Conservation (phyloP, 2,329 filamentous ascomycete species). For the Aaosphaeria pasadenensis region DNA sequence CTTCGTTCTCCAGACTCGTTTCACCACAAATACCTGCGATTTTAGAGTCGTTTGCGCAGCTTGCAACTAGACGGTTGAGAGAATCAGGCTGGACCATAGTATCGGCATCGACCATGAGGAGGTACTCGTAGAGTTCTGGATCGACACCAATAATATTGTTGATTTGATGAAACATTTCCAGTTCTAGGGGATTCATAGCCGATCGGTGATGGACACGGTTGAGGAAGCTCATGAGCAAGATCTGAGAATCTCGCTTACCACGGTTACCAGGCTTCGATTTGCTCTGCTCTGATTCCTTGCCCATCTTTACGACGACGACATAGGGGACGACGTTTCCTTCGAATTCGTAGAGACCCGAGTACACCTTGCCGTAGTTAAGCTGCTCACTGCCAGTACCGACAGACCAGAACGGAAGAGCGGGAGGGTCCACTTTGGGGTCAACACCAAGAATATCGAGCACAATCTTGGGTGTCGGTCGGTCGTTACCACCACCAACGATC, state of each 20-base stretch:
- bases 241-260: constrained; percentile 97
- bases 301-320: constrained; percentile 92
- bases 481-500: constrained; percentile 93
- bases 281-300: constrained; percentile 89
- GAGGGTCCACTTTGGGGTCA: constrained; percentile 93
- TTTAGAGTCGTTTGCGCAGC: constrained; percentile 89
- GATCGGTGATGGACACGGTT: constrained; percentile 94
- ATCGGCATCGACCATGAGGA: constrained; percentile 97
- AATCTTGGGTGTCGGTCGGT: constrained; percentile 95
- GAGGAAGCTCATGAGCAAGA: constrained; percentile 93
- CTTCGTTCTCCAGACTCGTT: constrained; percentile 92
- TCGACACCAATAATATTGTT: constrained; percentile 99
- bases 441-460: constrained; percentile 96
- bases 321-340: constrained; percentile 98
- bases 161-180: constrained; percentile 99
- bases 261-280: constrained; percentile 95
- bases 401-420: constrained; percentile 89
- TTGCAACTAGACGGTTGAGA: constrained; percentile 85
- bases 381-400: constrained; percentile 86
- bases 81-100: constrained; percentile 91
- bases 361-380: constrained; percentile 97
- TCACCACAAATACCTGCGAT: constrained; percentile 98
- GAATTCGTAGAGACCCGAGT: constrained; percentile 94
- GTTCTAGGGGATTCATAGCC: constrained; percentile 91
- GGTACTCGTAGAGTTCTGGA: constrained; percentile 93